Evolutionary conservation across 208 protist species (phyloP).

Genomic region (Crithidia mellificae): DNA sequence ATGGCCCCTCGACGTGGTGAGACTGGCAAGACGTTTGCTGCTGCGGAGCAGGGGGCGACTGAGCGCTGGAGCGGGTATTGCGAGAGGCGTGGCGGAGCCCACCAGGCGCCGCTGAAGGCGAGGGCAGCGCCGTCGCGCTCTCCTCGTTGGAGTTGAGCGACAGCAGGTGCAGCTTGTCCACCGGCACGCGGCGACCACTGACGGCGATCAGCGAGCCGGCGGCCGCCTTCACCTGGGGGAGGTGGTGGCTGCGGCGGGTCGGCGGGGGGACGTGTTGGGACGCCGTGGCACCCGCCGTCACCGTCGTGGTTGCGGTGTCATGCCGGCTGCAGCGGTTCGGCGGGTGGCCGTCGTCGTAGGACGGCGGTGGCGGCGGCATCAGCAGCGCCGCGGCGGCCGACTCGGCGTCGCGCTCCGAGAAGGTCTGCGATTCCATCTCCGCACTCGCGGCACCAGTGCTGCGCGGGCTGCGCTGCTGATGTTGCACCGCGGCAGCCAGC

Average conservation of each 20-base stretch:
- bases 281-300: background rate
- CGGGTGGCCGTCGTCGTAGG: constrained; percentile 10
- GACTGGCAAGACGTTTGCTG: too few species aligned
- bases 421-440: constrained; percentile 9
- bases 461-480: constrained; percentile 19
- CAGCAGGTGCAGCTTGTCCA: constrained; percentile 76
- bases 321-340: constrained; percentile 2
- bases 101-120: background rate
- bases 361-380: constrained; percentile 9
- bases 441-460: constrained; percentile 4
- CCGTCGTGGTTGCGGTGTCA: background rate
- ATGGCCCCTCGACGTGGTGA: constrained; percentile 41
- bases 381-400: background rate
- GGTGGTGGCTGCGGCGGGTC: constrained; percentile 25
- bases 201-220: constrained; percentile 67
- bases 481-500: constrained; percentile 30
- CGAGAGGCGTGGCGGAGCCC: background rate
- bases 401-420: constrained; percentile 10
- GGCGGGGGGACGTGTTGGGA: constrained; percentile 15
- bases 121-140: background rate
- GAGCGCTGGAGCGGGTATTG: background rate
- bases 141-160: constrained; percentile 28
- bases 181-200: constrained; percentile 73
- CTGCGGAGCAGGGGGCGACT: constrained; percentile 6
- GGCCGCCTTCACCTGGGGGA: constrained; percentile 39